phyloP scores from a whole-genome alignment of 2,329 filamentous ascomycete genomes.

The Rutstroemia sp. region DNA sequence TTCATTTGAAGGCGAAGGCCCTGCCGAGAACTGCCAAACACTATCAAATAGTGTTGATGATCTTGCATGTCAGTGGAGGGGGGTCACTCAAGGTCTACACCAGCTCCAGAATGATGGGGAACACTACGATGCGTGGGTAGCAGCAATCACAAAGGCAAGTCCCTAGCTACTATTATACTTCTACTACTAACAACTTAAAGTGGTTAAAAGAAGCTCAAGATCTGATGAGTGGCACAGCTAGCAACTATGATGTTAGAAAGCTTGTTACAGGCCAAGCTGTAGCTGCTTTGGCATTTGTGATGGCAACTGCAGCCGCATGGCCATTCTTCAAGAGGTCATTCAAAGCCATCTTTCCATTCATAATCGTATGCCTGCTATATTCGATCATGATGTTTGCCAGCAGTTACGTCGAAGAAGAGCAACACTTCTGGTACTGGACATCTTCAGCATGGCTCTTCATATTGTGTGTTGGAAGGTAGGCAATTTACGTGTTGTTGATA shows the following conservation, averaged over 20 bases:
- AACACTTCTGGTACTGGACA: conserved; percentile 97
- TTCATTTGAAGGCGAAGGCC: conserved; percentile 36
- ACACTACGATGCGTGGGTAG: conserved; percentile 35
- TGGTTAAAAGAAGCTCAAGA: conserved; percentile 49
- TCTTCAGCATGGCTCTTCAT: conserved; percentile 61
- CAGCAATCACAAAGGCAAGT: conserved; percentile 37
- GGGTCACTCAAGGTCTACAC: conserved; percentile 25
- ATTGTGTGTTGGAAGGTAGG: conserved; percentile 40
- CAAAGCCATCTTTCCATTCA: conserved; percentile 37
- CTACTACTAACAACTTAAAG: conserved; percentile 21
- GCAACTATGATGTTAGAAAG: conserved; percentile 74
- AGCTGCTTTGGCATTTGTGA: conserved; percentile 30
- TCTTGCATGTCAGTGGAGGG: conserved; percentile 64
- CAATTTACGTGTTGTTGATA: not conserved
- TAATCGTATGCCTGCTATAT: conserved; percentile 54
- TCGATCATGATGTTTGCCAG: conserved; percentile 93
- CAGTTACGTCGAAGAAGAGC: conserved; percentile 96
- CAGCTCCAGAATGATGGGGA: conserved; percentile 17
- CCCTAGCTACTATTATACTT: not conserved
- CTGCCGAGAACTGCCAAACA: conserved; percentile 17
- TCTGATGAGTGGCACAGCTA: conserved; percentile 81
- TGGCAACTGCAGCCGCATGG: conserved; percentile 31
- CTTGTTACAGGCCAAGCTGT: conserved; percentile 43
- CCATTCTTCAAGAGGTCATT: conserved; percentile 34
- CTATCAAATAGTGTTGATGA: conserved; percentile 37